phyloP scores from a whole-genome alignment of 441 rosid species.

The Mallotus japonicus region DNA sequence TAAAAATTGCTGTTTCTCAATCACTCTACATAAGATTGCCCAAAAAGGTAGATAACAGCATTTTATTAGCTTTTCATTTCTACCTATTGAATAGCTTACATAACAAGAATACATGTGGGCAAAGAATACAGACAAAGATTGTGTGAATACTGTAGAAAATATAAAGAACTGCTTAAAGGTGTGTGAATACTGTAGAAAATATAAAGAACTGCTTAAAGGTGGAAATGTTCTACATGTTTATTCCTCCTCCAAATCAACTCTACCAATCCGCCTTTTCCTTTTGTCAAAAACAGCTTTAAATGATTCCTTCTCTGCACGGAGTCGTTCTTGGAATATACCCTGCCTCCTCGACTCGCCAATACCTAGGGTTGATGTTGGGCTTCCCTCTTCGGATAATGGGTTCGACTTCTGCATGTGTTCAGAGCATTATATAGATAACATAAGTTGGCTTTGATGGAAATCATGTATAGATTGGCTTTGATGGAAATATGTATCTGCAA shows the following conservation, averaged over 20 bases:
- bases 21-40: background rate
- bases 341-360: conserved; percentile 46
- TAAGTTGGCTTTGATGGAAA: background rate
- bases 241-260: conserved; percentile 56
- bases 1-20: background rate
- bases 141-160: background rate
- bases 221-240: conserved; percentile 8
- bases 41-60: no score
- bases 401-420: conserved; percentile 58
- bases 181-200: background rate
- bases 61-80: background rate
- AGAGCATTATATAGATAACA: conserved; percentile 3
- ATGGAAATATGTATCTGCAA: background rate
- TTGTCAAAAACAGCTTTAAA: conserved; percentile 81
- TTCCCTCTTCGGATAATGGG: conserved; percentile 55
- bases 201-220: conserved; percentile 2
- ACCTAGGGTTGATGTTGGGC: conserved; percentile 26
- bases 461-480: no score
- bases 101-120: background rate
- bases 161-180: conserved; percentile 2
- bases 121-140: no score
- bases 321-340: conserved; percentile 68
- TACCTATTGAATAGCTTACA: background rate
- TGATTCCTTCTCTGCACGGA: conserved; percentile 80
- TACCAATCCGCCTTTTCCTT: conserved; percentile 57